Base-by-base conservation (phyloP, 768 basidiomycete species). In the Russula olivacea region DNA sequence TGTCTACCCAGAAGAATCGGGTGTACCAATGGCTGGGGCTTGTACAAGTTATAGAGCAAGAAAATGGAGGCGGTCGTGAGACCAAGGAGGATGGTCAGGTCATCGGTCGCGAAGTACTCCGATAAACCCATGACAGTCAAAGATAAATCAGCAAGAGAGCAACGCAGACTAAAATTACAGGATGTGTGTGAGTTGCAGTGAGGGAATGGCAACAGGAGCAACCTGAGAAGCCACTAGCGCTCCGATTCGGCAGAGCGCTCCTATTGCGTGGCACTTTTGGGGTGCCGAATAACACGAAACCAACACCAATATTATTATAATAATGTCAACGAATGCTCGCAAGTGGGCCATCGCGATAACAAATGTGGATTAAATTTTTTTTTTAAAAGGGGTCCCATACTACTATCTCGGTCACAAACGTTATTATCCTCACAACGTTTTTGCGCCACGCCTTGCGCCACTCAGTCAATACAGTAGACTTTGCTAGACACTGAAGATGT, bases 1-100 rank as follows among this genome's bases (percentile, higher is more conserved):
- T 98, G 94, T 55, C 93, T 79, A 8, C 94, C 93, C 1, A 98
- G 81, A 10, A 96, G 80, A 67, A 98, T 89, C n/a, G 94, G 94
- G 70, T 97, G 94, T 0, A 95, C 93, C 48, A 95, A 82, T 2
- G 88, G 86, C 68, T 89, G 88, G 4, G 88, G 89, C 68, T 82
- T 89, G 76, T 91, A 89, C 64, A 90, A 76, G 71, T 85, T 91
- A 70, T 85, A 85, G 49, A 91, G 77, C 36, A 91, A 79, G 71
- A 90, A 91, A 43, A 90, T 81, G 10, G 88, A 88, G 3, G 86
- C 87, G 4, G 85, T 84, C 40, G 88, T 85, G 65, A 92, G 81
- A 55, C 84, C 85, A 11, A 91, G 80, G 38, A 91, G 81, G 63
- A 91, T 83, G 38, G 90, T 90, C 59, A 89, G 74, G 75, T 91